These are phyloP conservation scores for Alternaria triticimaculans DNA, from an alignment of 2,329 filamentous ascomycete species.

Conservation along the genomic window DNA sequence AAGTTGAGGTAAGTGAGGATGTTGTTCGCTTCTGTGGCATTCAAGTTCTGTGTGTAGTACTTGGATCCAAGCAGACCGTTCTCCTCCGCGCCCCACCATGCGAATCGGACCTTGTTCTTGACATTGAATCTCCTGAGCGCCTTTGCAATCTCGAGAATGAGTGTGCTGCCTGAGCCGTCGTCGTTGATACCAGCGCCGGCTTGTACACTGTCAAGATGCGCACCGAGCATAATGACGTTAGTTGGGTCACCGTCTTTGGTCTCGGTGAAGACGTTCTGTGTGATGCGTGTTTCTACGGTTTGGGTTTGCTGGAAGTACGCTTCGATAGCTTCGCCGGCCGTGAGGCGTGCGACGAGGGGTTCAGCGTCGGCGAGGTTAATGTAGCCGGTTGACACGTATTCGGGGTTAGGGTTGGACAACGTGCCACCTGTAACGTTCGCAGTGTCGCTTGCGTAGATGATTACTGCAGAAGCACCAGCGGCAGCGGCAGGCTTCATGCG, in stretches of 20 bases:
- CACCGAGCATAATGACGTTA: conserved; percentile 49
- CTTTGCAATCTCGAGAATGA: conserved; percentile 48
- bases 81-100: conserved; percentile 52
- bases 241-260: conserved; percentile 47
- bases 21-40: conserved; percentile 41
- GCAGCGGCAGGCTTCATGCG: conserved; percentile 50
- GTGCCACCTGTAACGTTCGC: conserved; percentile 51
- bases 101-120: conserved; percentile 52
- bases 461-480: conserved; percentile 51
- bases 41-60: conserved; percentile 47
- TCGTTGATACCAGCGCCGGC: conserved; percentile 52
- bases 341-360: conserved; percentile 49
- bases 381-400: conserved; percentile 49
- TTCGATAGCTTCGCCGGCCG: conserved; percentile 49
- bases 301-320: conserved; percentile 56
- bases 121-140: conserved; percentile 47
- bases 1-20: conserved; percentile 53
- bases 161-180: conserved; percentile 48
- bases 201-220: conserved; percentile 48
- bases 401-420: conserved; percentile 47
- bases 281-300: conserved; percentile 58
- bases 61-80: conserved; percentile 49
- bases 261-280: conserved; percentile 52
- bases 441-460: conserved; percentile 51
- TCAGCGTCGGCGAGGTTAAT: conserved; percentile 55